Conservation (phyloP, 805 yeast genomes). For the Kazachstania viticola region DNA sequence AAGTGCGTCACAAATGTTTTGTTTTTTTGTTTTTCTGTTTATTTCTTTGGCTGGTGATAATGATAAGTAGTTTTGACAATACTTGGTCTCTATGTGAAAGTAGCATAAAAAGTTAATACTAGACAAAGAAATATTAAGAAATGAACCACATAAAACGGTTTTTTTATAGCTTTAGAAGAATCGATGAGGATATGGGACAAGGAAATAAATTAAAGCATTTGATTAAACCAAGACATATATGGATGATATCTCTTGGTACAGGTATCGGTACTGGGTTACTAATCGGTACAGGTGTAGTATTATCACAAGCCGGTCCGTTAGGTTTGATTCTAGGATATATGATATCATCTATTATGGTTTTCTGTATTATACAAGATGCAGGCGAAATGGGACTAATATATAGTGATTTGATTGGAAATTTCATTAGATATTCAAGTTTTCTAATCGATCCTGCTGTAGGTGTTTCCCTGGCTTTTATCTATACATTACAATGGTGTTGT, state of each 20-base stretch:
- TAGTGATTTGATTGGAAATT: constrained; percentile 47
- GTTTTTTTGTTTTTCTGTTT: no score
- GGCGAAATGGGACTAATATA: constrained; percentile 55
- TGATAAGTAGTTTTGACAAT: no score
- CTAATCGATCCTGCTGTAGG: constrained; percentile 51
- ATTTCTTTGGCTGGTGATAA: no score
- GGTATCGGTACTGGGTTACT: constrained; percentile 68
- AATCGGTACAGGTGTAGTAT: constrained; percentile 41
- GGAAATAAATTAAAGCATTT: constrained; percentile 3
- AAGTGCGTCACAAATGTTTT: no score
- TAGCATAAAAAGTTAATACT: no score
- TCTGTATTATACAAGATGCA: constrained; percentile 42
- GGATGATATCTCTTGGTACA: constrained; percentile 56
- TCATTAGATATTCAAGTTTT: constrained; percentile 40
- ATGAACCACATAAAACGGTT: no score
- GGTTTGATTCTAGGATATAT: constrained; percentile 42
- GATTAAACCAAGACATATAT: constrained; percentile 11
- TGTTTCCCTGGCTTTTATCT: constrained; percentile 51
- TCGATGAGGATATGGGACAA: no score
- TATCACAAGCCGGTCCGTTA: constrained; percentile 34
- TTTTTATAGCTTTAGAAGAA: no score
- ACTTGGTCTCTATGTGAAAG: no score
- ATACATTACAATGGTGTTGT: constrained; percentile 43
- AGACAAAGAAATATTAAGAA: no score
- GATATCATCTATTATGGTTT: constrained; percentile 44